Conservation (phyloP, 179 eudicot species). For the Carnegiea gigantea region DNA sequence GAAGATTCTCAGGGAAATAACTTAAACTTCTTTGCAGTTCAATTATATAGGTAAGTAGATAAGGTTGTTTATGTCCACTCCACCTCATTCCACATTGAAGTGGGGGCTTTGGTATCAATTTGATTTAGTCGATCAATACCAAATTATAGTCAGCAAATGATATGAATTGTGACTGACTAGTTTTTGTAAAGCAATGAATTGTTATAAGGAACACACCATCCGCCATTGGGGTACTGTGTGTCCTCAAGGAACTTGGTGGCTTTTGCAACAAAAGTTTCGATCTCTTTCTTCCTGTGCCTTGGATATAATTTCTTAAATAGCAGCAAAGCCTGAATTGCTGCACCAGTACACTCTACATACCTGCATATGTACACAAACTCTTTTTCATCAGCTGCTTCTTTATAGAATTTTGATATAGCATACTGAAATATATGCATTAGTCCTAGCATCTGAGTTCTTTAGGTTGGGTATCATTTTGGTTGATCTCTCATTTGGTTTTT, state of each 20-base stretch:
- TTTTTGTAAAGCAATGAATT: background rate
- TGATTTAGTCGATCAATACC: too few relatives aligned
- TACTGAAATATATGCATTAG: background rate
- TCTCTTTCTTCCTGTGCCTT: constrained; percentile 43
- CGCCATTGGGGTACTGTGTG: constrained; percentile 46
- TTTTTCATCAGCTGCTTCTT: background rate
- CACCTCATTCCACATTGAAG: too few relatives aligned
- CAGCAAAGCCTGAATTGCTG: constrained; percentile 47
- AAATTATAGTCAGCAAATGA: background rate
- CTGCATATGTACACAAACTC: constrained; percentile 22
- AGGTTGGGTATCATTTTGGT: background rate
- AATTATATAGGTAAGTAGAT: too few relatives aligned
- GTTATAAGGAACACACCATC: constrained; percentile 35
- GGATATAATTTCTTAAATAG: constrained; percentile 45
- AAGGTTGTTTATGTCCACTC: too few relatives aligned
- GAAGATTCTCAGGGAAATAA: background rate
- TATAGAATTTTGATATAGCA: background rate
- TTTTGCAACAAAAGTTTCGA: constrained; percentile 36
- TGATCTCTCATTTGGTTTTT: background rate
- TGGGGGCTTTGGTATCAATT: too few relatives aligned
- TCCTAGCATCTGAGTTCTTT: background rate
- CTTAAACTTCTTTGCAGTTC: too few relatives aligned
- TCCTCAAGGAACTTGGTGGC: constrained; percentile 40
- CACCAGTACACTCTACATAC: constrained; percentile 63
- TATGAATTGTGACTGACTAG: background rate